Evolutionary conservation across 495 filamentous ascomycete genomes (phyloP).

Genomic region (Daldinia grandis): DNA sequence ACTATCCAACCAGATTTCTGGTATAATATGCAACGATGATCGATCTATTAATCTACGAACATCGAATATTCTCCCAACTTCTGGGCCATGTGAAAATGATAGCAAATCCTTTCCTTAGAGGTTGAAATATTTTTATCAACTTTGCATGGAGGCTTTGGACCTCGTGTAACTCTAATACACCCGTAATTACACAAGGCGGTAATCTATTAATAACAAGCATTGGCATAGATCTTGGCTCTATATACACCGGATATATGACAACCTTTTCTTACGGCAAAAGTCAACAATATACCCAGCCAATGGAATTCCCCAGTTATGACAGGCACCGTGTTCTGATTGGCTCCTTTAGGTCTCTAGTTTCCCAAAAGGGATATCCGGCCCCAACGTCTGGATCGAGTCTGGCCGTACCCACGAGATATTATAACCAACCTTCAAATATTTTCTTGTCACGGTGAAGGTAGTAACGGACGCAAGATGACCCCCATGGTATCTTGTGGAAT

Average conservation of each 20-base stretch:
- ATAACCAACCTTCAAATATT: background rate
- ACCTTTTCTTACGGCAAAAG: constrained; percentile 12
- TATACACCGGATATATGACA: constrained; percentile 16
- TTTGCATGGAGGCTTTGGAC: background rate
- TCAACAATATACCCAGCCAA: constrained; percentile 17
- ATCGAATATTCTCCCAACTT: constrained; percentile 3
- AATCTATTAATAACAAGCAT: constrained; percentile 8
- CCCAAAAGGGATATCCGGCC: constrained; percentile 5
- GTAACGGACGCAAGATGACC: background rate
- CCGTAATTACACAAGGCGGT: background rate
- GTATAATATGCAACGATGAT: background rate
- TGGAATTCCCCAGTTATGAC: background rate
- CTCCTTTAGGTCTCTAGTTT: background rate
- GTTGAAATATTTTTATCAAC: background rate
- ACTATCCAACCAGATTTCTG: background rate
- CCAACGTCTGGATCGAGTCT: constrained; percentile 1
- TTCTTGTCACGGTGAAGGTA: background rate
- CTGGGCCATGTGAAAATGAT: constrained; percentile 4
- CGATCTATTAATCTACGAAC: background rate
- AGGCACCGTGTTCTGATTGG: constrained; percentile 4
- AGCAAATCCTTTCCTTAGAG: background rate
- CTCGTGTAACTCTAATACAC: background rate
- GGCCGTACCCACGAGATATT: background rate
- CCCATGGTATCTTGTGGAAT: background rate
- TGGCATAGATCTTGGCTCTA: constrained; percentile 2